phyloP scores from a whole-genome alignment of 2,329 filamentous ascomycete genomes.

The Chaetomium strumarium region DNA sequence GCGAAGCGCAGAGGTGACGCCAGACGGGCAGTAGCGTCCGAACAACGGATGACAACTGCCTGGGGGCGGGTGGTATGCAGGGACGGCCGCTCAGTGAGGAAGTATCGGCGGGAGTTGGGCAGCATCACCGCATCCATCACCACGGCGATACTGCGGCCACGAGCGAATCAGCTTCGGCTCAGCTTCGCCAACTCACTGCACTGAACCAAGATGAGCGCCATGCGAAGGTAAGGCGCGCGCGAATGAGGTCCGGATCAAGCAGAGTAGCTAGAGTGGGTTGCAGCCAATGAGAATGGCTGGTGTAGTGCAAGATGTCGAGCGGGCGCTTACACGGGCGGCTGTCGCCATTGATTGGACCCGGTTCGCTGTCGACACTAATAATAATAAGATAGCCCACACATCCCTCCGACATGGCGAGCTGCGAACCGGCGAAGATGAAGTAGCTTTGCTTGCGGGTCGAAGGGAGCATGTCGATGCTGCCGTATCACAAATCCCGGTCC shows the following conservation, averaged over 20 bases:
- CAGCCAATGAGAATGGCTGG: conserved; percentile 21
- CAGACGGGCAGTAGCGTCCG: conserved; percentile 4
- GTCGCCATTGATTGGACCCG: conserved; percentile 19
- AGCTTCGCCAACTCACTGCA: conserved; percentile 5
- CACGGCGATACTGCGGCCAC: conserved; percentile 8
- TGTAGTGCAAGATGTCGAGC: conserved; percentile 15
- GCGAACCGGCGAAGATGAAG: not conserved
- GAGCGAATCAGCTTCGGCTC: conserved; percentile 21
- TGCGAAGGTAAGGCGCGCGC: conserved; percentile 26
- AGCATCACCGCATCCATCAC: conserved; percentile 16
- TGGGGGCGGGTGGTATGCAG: conserved; percentile 11
- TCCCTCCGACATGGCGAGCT: not conserved
- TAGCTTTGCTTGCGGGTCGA: conserved; percentile 3
- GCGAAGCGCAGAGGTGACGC: conserved; percentile 16
- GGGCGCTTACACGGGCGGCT: conserved; percentile 25
- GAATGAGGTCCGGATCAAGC: conserved; percentile 19
- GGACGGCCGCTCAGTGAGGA: conserved; percentile 10
- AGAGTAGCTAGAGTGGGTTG: conserved; percentile 8
- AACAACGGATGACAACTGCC: conserved; percentile 5
- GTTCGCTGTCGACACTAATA: conserved; percentile 1
- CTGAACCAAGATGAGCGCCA: conserved; percentile 20
- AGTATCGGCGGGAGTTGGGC: conserved; percentile 17
- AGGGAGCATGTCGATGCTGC: not conserved
- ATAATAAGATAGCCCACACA: conserved; percentile 15
- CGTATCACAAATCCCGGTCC: not conserved